phyloP scores from a whole-genome alignment of 2,329 filamentous ascomycete genomes.

The Samsoniella hepiali region DNA sequence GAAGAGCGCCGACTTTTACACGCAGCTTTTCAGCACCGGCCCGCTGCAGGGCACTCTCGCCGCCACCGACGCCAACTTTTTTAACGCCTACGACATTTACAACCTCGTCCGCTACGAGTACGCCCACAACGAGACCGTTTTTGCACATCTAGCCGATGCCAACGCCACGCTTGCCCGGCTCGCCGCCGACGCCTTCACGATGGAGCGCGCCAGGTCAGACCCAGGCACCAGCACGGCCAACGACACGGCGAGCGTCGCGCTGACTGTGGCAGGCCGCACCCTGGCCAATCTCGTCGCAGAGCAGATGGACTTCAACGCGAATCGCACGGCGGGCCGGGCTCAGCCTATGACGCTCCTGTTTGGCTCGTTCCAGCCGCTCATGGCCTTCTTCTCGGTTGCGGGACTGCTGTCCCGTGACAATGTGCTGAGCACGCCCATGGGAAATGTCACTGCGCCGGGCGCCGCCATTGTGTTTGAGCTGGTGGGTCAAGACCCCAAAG shows the following conservation, averaged over 20 bases:
- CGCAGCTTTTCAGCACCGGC: constrained; percentile 36
- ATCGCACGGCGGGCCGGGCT: constrained; percentile 38
- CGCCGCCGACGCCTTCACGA: constrained; percentile 59
- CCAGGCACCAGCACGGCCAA: constrained; percentile 41
- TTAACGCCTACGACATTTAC: constrained; percentile 52
- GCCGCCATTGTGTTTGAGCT: constrained; percentile 73
- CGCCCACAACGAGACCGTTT: constrained; percentile 47
- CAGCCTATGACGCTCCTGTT: constrained; percentile 47
- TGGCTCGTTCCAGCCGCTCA: constrained; percentile 51
- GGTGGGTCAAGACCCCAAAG: constrained; percentile 29
- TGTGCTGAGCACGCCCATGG: constrained; percentile 40
- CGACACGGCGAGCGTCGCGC: constrained; percentile 35
- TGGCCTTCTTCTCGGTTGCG: constrained; percentile 52
- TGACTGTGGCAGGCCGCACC: constrained; percentile 52
- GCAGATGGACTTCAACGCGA: constrained; percentile 43
- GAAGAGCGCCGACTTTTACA: constrained; percentile 40
- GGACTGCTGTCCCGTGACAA: constrained; percentile 49
- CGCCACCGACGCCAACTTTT: constrained; percentile 37
- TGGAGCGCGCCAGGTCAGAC: constrained; percentile 53
- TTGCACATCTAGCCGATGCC: constrained; percentile 34
- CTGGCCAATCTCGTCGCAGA: constrained; percentile 44
- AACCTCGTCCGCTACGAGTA: constrained; percentile 55
- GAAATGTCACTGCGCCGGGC: constrained; percentile 61
- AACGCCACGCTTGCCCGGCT: constrained; percentile 44
- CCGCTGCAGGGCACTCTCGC: constrained; percentile 39